Base-by-base conservation (phyloP, 1,139 yeast genomes). In the Pichia sp. region DNA sequence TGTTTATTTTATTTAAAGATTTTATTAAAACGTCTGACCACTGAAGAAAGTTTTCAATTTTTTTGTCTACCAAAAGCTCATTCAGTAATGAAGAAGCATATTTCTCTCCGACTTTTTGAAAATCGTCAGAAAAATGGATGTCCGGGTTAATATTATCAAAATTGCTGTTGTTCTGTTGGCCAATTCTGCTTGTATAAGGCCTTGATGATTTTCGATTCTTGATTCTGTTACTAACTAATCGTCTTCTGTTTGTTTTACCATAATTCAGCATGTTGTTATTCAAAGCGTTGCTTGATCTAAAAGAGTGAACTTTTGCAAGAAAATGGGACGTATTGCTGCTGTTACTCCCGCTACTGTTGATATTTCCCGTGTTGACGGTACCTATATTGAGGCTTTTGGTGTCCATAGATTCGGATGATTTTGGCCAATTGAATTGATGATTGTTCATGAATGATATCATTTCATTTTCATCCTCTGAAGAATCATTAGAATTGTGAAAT, bases 41-140 rank as follows among this genome's bases (percentile, higher is more conserved):
- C 31, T 75, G 78, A 36, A 79, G 85, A 64, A 79, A 72, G 55
- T 80, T 73, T 50, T 78, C 77, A 54, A 87, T 74, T 50, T 78
- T 82, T 63, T 86, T 88, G 65, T 88, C 95, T 7, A 73, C 73
- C 44, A 95, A 75, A 34, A 88, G 79, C 69, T 93, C 98, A 15
- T 69, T 72, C 42, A 87, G 69, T 42, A 87, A 72, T 2, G 70
- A 67, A 23, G 67, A 64, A 1, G 77, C 72, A 63, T 80, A 81
- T 31, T 59, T 59, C 46, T 76, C 72, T 41, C 79, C 69, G 5
- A 68, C 66, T 43, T 65, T 61, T 42, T 67, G 59, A 48, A 67
- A 67, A 47, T 65, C 70, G 54, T 67, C 70, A 50, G 63, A 51
- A 45, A 67, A 67, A 50, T 67, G 68, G 38, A 66, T 62, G 41